Conservation (phyloP, 805 yeast species). For the Pichia exigua region DNA sequence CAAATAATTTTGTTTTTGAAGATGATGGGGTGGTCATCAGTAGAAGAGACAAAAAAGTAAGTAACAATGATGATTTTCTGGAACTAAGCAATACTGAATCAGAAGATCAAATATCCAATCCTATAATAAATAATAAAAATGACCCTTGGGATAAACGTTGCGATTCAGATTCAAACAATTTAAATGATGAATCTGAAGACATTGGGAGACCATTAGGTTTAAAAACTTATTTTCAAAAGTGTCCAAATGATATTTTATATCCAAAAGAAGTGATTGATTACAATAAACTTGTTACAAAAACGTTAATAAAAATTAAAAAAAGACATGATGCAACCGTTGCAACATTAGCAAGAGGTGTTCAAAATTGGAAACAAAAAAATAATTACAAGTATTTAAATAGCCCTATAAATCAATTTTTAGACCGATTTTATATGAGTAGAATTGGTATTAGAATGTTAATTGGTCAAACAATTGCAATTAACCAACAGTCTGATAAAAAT, state of each 20-base stretch:
- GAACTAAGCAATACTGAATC: neutral
- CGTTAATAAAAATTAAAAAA: constrained; percentile 63
- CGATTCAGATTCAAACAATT: neutral
- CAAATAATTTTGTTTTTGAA: constrained; percentile 20
- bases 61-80: constrained; percentile 4
- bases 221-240: constrained; percentile 31
- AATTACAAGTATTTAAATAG: constrained; percentile 47
- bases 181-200: constrained; percentile 5
- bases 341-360: constrained; percentile 86
- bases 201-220: constrained; percentile 12
- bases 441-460: constrained; percentile 90
- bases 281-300: constrained; percentile 57
- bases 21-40: constrained; percentile 43
- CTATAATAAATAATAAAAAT: neutral
- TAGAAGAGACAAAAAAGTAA: constrained; percentile 8
- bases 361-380: constrained; percentile 69
- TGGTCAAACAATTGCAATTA: constrained; percentile 86
- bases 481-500: constrained; percentile 22
- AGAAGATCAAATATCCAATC: neutral
- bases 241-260: constrained; percentile 50
- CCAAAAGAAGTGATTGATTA: constrained; percentile 68
- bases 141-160: neutral
- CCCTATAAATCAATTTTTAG: constrained; percentile 73
- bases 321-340: constrained; percentile 92
- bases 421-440: constrained; percentile 81